A percentile compares a stretch with the other conserved stretches of the same genome.
phyloP scores from a whole-genome alignment of 2,329 filamentous ascomycete genomes.

The Cladophialophora exuberans region DNA sequence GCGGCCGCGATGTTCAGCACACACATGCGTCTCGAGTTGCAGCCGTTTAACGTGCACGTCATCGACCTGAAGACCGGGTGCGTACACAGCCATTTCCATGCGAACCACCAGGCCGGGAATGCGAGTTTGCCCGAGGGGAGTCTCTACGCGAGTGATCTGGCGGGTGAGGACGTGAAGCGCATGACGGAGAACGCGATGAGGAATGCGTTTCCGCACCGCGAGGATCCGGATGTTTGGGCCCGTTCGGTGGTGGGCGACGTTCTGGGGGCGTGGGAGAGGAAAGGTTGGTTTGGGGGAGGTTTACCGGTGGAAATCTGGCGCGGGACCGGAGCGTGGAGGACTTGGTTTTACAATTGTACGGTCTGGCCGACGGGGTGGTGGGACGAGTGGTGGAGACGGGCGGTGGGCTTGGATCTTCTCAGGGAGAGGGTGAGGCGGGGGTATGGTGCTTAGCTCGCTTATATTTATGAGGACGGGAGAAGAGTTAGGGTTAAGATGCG shows the following conservation, averaged over 20 bases:
- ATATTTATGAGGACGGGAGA: too few relatives aligned
- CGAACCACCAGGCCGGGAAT: constrained; percentile 23
- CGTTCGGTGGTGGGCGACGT: constrained; percentile 19
- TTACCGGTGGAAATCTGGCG: constrained; percentile 25
- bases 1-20: constrained; percentile 37
- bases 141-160: constrained; percentile 22
- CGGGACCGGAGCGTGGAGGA: constrained; percentile 26
- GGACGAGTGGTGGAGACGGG: constrained; percentile 26
- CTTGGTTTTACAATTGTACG: constrained; percentile 23
- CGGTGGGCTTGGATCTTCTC: constrained; percentile 23
- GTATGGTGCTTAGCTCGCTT: constrained; percentile 8
- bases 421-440: constrained; percentile 10
- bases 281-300: neutral
- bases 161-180: constrained; percentile 5
- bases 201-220: constrained; percentile 24
- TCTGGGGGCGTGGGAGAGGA: constrained; percentile 4
- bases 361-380: constrained; percentile 26
- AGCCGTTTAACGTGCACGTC: constrained; percentile 38
- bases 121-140: constrained; percentile 16
- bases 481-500: too few relatives aligned
- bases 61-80: constrained; percentile 35
- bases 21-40: constrained; percentile 39
- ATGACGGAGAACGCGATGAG: constrained; percentile 27
- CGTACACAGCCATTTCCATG: constrained; percentile 25
- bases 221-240: constrained; percentile 26